Conservation (phyloP, 148 eudicot genomes). For the Arbutus unedo region DNA sequence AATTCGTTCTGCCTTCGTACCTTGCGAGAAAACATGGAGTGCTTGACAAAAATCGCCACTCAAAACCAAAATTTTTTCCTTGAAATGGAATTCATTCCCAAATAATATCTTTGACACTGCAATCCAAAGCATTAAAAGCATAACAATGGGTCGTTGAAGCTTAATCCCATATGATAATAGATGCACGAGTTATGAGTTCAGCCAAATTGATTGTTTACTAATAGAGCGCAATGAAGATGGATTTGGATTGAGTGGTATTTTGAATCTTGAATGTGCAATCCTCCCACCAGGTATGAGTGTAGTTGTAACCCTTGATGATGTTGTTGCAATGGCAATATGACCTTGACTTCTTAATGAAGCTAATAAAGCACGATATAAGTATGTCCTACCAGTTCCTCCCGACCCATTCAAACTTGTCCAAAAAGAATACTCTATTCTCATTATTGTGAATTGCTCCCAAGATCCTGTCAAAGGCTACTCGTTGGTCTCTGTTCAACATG, state of each 20-base stretch:
- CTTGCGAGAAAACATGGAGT: neutral
- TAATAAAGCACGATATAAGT: neutral
- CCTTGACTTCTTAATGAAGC: neutral
- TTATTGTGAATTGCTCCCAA: too few species aligned
- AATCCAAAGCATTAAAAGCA: neutral
- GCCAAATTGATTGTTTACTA: neutral
- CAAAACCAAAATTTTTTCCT: too few species aligned
- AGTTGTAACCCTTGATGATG: neutral
- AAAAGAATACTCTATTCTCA: neutral
- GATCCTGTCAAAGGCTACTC: too few species aligned
- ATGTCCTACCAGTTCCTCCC: neutral
- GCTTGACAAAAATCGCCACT: neutral
- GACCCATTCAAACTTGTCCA: neutral
- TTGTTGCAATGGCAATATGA: neutral
- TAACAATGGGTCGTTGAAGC: neutral
- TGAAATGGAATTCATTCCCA: accelerated
- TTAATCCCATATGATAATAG: neutral
- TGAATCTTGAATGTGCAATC: neutral
- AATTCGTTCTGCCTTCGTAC: neutral
- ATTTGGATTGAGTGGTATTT: neutral
- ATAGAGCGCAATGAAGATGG: neutral
- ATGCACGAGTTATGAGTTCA: neutral
- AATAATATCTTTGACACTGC: neutral
- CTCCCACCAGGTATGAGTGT: neutral
- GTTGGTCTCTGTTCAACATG: too few species aligned